A percentile compares a stretch with the other conserved stretches of the same genome.
Conservation (phyloP, 805 yeast genomes). For the Barnettozyma populi region DNA sequence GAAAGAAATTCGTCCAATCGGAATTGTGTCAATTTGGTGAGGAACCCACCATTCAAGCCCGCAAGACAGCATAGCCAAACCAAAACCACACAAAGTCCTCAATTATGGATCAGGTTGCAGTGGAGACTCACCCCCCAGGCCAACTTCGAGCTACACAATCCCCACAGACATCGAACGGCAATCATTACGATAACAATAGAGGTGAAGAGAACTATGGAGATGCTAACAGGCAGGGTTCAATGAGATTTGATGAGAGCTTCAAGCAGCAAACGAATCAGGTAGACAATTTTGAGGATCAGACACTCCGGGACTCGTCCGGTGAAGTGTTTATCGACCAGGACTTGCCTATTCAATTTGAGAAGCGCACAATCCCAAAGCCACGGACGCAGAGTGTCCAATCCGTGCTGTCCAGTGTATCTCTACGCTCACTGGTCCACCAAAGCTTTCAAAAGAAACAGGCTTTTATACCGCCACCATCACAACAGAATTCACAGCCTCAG, state of each 20-base stretch:
- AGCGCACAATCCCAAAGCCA: slow-evolving; percentile 54
- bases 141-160: neutral
- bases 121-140: neutral
- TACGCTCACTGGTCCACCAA: slow-evolving; percentile 38
- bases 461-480: slow-evolving; percentile 10
- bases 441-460: slow-evolving; percentile 13
- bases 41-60: neutral
- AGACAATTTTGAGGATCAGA: neutral
- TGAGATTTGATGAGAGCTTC: neutral
- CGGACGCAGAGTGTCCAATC: slow-evolving; percentile 37
- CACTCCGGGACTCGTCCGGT: neutral
- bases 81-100: neutral
- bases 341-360: slow-evolving; percentile 62
- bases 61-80: neutral
- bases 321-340: slow-evolving; percentile 51
- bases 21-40: slow-evolving; percentile 1
- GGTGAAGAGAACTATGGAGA: neutral
- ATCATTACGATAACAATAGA: neutral
- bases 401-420: slow-evolving; percentile 54
- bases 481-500: slow-evolving; percentile 17
- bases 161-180: neutral
- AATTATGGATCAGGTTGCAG: neutral
- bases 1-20: slow-evolving; percentile 2
- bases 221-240: neutral
- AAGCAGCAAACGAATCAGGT: neutral